Percentiles rank a stretch among this genome's conserved stretches.
These are phyloP conservation scores for Cordia subcordata DNA, from an alignment of 257 asterid genomes.

Conservation along the genomic window DNA sequence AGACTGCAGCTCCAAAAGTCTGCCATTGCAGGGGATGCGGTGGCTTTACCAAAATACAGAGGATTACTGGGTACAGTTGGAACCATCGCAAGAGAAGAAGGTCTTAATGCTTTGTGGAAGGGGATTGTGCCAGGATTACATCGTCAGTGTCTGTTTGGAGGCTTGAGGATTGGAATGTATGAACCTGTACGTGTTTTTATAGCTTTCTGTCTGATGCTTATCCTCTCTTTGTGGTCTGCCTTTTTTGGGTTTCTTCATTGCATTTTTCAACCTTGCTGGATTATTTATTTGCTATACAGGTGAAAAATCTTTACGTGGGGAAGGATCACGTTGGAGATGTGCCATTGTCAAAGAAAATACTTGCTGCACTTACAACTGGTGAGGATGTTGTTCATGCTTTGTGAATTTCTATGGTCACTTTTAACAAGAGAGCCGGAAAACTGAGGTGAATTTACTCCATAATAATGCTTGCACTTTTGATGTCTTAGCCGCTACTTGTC, in stretches of 20 bases:
- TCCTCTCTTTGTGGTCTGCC: constrained; percentile 2
- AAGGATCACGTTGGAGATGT: constrained; percentile 97
- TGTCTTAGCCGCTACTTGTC: constrained; percentile 5
- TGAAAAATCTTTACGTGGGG: constrained; percentile 73
- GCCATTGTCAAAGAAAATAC: constrained; percentile 79
- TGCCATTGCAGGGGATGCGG: constrained; percentile 62
- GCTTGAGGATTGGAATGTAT: constrained; percentile 88
- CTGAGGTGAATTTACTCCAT: too few species aligned
- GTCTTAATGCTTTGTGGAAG: constrained; percentile 78
- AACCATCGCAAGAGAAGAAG: constrained; percentile 96
- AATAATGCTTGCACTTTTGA: constrained; percentile 2
- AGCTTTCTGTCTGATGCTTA: background rate
- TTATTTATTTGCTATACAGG: constrained; percentile 33
- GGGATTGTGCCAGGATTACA: constrained; percentile 97
- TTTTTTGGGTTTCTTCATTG: background rate
- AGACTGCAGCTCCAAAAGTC: constrained; percentile 94
- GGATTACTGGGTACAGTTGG: constrained; percentile 95
- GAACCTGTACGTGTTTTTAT: constrained; percentile 69
- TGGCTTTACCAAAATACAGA: constrained; percentile 69
- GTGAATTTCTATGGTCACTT: background rate
- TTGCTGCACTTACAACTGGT: constrained; percentile 98
- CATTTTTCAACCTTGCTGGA: constrained; percentile 7
- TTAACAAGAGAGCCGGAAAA: background rate
- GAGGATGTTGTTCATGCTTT: constrained; percentile 8
- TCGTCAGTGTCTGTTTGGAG: constrained; percentile 91